These are phyloP conservation scores for Penicillium canescens DNA, from an alignment of 495 filamentous ascomycete genomes.

Conservation along the genomic window DNA sequence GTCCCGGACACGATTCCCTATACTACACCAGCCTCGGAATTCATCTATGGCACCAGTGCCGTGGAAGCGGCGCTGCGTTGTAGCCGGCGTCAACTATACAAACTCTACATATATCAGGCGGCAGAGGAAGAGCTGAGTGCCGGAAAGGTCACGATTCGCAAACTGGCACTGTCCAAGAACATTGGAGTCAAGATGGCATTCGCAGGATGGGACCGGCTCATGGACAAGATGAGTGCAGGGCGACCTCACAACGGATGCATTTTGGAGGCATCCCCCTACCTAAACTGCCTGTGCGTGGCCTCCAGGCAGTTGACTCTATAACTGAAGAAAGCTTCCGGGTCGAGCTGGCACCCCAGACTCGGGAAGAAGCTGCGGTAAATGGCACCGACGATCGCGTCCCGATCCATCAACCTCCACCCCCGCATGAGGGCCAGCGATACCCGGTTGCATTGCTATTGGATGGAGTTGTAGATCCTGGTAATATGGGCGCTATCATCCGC, in stretches of 20 bases:
- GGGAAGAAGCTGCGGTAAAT: conserved; percentile 71
- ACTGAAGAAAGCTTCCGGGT: conserved; percentile 53
- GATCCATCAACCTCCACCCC: conserved; percentile 27
- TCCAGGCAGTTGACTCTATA: conserved; percentile 48
- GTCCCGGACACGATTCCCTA: conserved; percentile 67
- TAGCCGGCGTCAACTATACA: conserved; percentile 71
- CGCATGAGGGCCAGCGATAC: conserved; percentile 42
- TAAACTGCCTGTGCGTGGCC: conserved; percentile 62
- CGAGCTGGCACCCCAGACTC: conserved; percentile 63
- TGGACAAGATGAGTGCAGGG: conserved; percentile 82
- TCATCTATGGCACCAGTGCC: conserved; percentile 80
- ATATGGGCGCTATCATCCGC: conserved; percentile 85
- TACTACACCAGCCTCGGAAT: conserved; percentile 84
- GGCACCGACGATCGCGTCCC: conserved; percentile 48
- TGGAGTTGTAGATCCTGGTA: conserved; percentile 83
- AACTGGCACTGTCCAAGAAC: conserved; percentile 56
- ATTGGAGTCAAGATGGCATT: conserved; percentile 56
- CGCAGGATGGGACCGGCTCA: conserved; percentile 56
- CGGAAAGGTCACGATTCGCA: conserved; percentile 49
- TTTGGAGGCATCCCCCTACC: conserved; percentile 83
- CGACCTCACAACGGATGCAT: conserved; percentile 90
- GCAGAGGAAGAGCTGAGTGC: conserved; percentile 40
- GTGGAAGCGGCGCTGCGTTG: conserved; percentile 80
- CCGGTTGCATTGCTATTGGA: conserved; percentile 83
- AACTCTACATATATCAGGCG: conserved; percentile 70